A percentile compares a stretch with the other conserved stretches of the same genome.
phyloP scores from a whole-genome alignment of 2,329 filamentous ascomycete species.

The Trichoderma gracile region DNA sequence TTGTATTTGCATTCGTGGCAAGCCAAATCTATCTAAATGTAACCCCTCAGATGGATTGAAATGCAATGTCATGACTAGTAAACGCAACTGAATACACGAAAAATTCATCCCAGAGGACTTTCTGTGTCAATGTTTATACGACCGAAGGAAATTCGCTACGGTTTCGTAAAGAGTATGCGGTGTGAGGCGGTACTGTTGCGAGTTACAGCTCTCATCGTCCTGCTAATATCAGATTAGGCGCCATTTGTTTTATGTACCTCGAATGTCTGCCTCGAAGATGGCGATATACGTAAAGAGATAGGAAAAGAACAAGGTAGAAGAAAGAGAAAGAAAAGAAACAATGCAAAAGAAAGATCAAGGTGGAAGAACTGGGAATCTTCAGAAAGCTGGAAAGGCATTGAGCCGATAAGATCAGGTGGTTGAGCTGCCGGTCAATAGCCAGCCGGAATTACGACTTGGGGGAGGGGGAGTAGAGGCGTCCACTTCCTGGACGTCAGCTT shows the following conservation, averaged over 20 bases:
- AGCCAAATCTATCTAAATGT: slow-evolving; percentile 35
- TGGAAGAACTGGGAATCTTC: background rate
- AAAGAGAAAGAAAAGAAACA: too few species aligned
- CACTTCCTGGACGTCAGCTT: slow-evolving; percentile 32
- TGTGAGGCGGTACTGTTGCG: slow-evolving; percentile 7
- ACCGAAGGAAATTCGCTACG: slow-evolving; percentile 18
- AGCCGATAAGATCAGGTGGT: background rate
- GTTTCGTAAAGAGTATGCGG: slow-evolving; percentile 12
- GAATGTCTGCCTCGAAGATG: slow-evolving; percentile 7
- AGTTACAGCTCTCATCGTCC: slow-evolving; percentile 14
- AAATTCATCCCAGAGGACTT: slow-evolving; percentile 15
- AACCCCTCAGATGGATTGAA: slow-evolving; percentile 28
- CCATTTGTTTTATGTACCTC: slow-evolving; percentile 21
- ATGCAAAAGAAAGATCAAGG: background rate
- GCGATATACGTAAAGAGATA: slow-evolving; percentile 1
- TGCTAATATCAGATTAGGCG: slow-evolving; percentile 24
- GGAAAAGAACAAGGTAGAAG: background rate
- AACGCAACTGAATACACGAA: background rate
- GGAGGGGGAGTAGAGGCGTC: slow-evolving; percentile 7
- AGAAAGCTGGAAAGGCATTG: background rate
- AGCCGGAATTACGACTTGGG: slow-evolving; percentile 12
- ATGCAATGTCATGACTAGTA: slow-evolving; percentile 28
- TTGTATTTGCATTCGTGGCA: slow-evolving; percentile 37
- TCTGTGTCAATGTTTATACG: slow-evolving; percentile 21
- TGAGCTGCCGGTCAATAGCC: slow-evolving; percentile 7